Evolutionary conservation across 805 yeast genomes (phyloP).

Genomic region (Lachancea nothofagi): DNA sequence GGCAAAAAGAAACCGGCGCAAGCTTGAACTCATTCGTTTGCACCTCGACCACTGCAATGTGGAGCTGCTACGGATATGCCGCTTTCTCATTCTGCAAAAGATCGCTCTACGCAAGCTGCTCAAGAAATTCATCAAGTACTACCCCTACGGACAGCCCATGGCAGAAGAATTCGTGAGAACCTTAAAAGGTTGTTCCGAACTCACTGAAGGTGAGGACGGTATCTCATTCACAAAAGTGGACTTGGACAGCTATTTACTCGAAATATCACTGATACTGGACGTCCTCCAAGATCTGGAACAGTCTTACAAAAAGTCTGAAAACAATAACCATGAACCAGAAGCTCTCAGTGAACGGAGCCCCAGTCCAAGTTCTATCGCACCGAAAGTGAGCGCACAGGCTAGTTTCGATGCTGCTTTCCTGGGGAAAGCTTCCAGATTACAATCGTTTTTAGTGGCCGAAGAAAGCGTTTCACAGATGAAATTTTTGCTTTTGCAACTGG

Average conservation of each 20-base stretch:
- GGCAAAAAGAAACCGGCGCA: constrained; percentile 9
- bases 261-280: constrained; percentile 41
- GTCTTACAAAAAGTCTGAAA: background rate
- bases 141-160: constrained; percentile 15
- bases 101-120: constrained; percentile 56
- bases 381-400: constrained; percentile 7
- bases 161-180: constrained; percentile 15
- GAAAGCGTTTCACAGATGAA: constrained; percentile 42
- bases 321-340: background rate
- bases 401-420: constrained; percentile 36
- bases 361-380: background rate
- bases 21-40: constrained; percentile 15
- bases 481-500: constrained; percentile 34
- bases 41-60: constrained; percentile 24
- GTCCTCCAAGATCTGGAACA: constrained; percentile 27
- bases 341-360: no score
- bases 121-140: constrained; percentile 41
- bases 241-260: constrained; percentile 44
- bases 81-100: constrained; percentile 55
- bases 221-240: constrained; percentile 45
- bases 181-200: constrained; percentile 16
- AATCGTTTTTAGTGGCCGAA: constrained; percentile 37
- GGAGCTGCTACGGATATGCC: constrained; percentile 47
- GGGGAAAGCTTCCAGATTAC: constrained; percentile 33
- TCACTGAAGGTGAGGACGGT: constrained; percentile 34